Evolutionary conservation across 352 stramenopile species (phyloP).

Genomic region (Pythium rhizo-oryzae): DNA sequence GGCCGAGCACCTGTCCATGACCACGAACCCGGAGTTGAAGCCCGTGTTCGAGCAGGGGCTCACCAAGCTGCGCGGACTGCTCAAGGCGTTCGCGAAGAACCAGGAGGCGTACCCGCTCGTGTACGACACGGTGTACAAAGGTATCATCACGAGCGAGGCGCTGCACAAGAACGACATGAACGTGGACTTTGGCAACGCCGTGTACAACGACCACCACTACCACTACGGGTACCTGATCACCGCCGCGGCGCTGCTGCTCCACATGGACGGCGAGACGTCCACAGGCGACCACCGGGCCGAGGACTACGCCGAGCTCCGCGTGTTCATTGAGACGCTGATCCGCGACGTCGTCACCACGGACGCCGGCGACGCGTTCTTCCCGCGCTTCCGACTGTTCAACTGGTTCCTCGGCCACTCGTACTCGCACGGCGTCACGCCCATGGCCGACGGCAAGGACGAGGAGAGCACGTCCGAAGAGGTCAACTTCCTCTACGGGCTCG

Average conservation of each 20-base stretch:
- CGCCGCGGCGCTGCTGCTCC: conserved; percentile 43
- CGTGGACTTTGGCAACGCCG: conserved; percentile 72
- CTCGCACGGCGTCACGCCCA: conserved; percentile 66
- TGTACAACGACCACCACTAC: conserved; percentile 82
- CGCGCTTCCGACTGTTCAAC: conserved; percentile 65
- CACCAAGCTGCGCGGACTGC: conserved; percentile 44
- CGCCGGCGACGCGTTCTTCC: conserved; percentile 49
- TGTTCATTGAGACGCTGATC: conserved; percentile 38
- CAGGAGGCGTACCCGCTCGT: conserved; percentile 24
- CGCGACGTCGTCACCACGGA: conserved; percentile 58
- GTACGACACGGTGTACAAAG: conserved; percentile 64
- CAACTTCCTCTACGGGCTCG: conserved; percentile 62
- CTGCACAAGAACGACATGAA: conserved; percentile 58
- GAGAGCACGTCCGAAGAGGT: conserved; percentile 76
- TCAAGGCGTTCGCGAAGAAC: conserved; percentile 34
- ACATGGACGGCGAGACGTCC: conserved; percentile 34
- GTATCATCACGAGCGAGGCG: conserved; percentile 59
- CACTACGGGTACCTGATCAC: conserved; percentile 78
- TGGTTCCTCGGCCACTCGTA: conserved; percentile 76
- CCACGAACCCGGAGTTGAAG: conserved; percentile 52
- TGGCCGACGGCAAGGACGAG: conserved; percentile 72
- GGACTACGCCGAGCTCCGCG: conserved; percentile 27
- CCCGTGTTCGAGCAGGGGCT: conserved; percentile 50
- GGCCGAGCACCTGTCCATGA: conserved; percentile 56
- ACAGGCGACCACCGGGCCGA: conserved; percentile 43